Evolutionary conservation across 108 stramenopile genomes (phyloP).

Genomic region (Licmophora abbreviata): DNA sequence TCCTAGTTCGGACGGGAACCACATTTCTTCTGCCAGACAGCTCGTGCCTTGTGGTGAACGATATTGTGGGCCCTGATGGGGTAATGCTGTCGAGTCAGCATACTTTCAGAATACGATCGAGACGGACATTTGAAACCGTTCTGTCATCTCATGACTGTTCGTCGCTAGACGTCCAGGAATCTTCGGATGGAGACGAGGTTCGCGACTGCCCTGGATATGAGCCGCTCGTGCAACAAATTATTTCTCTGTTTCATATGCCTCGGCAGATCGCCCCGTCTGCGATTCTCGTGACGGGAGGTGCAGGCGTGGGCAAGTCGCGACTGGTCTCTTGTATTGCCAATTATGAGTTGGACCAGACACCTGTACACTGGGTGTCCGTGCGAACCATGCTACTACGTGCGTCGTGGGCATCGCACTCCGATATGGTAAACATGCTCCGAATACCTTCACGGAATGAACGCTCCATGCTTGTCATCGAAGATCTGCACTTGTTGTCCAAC

Average conservation of each 20-base stretch:
- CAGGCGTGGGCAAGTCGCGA: constrained; percentile 78
- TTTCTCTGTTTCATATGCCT: constrained; percentile 14
- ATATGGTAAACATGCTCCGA: constrained; percentile 22
- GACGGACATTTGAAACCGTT: no score
- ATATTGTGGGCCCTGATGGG: no score
- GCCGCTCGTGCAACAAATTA: constrained; percentile 20
- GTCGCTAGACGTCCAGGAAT: no score
- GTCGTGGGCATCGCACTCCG: constrained; percentile 22
- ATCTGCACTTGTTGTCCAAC: constrained; percentile 40
- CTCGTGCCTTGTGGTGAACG: no score
- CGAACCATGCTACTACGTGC: constrained; percentile 37
- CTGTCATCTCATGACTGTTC: no score
- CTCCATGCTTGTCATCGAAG: constrained; percentile 54
- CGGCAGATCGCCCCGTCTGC: constrained; percentile 39
- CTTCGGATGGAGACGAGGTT: not conserved
- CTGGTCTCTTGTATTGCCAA: constrained; percentile 32
- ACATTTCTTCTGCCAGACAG: no score
- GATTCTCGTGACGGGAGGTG: constrained; percentile 54
- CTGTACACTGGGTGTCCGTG: constrained; percentile 16
- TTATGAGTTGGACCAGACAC: not conserved
- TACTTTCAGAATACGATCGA: no score
- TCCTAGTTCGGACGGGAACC: no score
- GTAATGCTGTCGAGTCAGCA: no score
- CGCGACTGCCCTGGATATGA: constrained; percentile 57
- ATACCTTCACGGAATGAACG: constrained; percentile 1